Evolutionary conservation across 768 basidiomycete genomes (phyloP).

Genomic region (Boletales sp.): DNA sequence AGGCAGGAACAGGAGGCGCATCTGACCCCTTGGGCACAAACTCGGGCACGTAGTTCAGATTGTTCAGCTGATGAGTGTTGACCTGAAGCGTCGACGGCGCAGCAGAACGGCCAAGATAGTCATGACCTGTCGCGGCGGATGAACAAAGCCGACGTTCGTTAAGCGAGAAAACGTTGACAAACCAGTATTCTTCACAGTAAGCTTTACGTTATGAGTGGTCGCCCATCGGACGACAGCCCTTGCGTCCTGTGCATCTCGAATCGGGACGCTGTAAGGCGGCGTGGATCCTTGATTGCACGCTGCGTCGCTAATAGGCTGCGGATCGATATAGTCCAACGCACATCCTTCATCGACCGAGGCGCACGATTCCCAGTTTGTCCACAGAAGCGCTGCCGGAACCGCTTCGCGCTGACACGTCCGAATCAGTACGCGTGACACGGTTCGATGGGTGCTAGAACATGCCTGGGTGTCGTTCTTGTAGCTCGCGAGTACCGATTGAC

Average conservation of each 20-base stretch:
- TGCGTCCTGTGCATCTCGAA: constrained; percentile 17
- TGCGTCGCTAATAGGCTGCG: constrained; percentile 9
- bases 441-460: not conserved
- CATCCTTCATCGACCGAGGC: constrained; percentile 12
- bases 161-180: not conserved
- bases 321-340: constrained; percentile 15
- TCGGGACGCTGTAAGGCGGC: constrained; percentile 18
- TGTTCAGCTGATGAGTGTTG: constrained; percentile 14
- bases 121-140: constrained; percentile 14
- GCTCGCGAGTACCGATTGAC: constrained; percentile 9
- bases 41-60: constrained; percentile 10
- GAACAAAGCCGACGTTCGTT: not conserved
- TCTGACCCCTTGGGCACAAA: constrained; percentile 19
- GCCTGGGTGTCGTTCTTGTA: constrained; percentile 16
- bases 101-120: constrained; percentile 21
- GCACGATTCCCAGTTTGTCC: constrained; percentile 23
- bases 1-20: constrained; percentile 12
- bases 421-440: not conserved
- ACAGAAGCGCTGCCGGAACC: constrained; percentile 16
- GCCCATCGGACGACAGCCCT: constrained; percentile 20
- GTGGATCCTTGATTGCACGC: constrained; percentile 19
- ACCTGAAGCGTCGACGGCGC: constrained; percentile 24
- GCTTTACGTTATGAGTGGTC: constrained; percentile 13
- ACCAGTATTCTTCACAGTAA: constrained; percentile 25
- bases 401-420: constrained; percentile 15